phyloP scores from a whole-genome alignment of 768 basidiomycete genomes.

The Collybia nuda region DNA sequence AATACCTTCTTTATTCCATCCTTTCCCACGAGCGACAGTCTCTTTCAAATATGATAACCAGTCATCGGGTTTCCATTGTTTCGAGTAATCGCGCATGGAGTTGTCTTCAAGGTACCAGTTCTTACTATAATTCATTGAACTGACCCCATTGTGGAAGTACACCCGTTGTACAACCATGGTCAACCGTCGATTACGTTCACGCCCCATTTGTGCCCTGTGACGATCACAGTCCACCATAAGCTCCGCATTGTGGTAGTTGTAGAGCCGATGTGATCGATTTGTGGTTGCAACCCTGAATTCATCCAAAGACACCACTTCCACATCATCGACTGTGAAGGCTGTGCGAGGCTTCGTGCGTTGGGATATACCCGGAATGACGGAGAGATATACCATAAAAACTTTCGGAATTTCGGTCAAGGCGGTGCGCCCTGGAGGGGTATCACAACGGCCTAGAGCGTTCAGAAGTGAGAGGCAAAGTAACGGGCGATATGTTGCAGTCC shows the following conservation, averaged over 20 bases:
- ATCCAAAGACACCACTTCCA: not conserved
- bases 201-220: not conserved
- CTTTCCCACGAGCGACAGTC: conserved; percentile 1
- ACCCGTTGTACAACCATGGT: conserved; percentile 1
- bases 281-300: not conserved
- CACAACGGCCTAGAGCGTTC: not conserved
- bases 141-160: not conserved
- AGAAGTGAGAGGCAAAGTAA: not conserved
- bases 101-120: conserved; percentile 3
- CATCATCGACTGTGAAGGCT: not conserved
- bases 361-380: not conserved
- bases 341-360: not conserved
- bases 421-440: not conserved
- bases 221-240: not conserved
- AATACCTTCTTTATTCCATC: conserved; percentile 1
- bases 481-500: not conserved
- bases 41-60: not conserved
- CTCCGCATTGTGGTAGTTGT: not conserved
- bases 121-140: not conserved
- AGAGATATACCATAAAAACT: conserved; percentile 1
- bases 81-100: conserved; percentile 1
- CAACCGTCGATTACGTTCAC: not conserved
- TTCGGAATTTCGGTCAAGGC: not conserved
- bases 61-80: not conserved
- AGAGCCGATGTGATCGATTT: not conserved